Evolutionary conservation across 768 basidiomycete genomes (phyloP), one percentile per base, ranked within the genome.

Genomic region (Mycena metata): DNA sequence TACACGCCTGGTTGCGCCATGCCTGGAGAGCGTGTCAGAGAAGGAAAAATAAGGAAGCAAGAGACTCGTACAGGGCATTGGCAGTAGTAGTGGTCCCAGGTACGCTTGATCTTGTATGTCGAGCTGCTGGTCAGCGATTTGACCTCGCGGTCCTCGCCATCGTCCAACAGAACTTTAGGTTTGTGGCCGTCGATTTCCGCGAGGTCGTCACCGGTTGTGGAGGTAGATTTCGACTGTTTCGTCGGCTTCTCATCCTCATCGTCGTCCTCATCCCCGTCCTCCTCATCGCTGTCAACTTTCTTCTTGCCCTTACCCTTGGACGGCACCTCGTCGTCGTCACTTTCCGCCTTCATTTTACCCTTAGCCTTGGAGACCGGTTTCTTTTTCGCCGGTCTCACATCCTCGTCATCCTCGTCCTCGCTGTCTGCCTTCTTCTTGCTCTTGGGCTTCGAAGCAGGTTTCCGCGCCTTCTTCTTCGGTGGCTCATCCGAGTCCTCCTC

Each of bases 171-270:
- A 11, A 85, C 81, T 35, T 83, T 84, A 39, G 87, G 88, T 72
- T 84, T 84, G 62, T 86, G 75, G 19, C 87, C 86, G 64, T 84
- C 79, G 51, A 88, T 88, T 73, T 83, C 82, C 60, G 80, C 81
- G 30, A 88, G 82, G 73, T 84, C 85, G 69, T 87, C 86, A 19
- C 58, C 36, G 87, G 72, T 83, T 83, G 61, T 86, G 75, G n/a
- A 87, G 86, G 69, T 83, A 79, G 59, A 88, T 87, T 72, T 83
- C 82, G 60, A 80, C 81, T 30, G 88, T 82, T 73, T 85, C 86
- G 70, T 87, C 86, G 24, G 66, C 39, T 39, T 39, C 39, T 39
- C 39, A 10, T 39, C 39, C 11, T 39, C 39, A 15, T 39, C 39
- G 15, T 39, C 39, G 39, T 39, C 39, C 39, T 39, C 39, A 39